Evolutionary conservation across 805 yeast genomes (phyloP), one percentile per base, ranked within the genome.

Genomic region (Candida michaelii): DNA sequence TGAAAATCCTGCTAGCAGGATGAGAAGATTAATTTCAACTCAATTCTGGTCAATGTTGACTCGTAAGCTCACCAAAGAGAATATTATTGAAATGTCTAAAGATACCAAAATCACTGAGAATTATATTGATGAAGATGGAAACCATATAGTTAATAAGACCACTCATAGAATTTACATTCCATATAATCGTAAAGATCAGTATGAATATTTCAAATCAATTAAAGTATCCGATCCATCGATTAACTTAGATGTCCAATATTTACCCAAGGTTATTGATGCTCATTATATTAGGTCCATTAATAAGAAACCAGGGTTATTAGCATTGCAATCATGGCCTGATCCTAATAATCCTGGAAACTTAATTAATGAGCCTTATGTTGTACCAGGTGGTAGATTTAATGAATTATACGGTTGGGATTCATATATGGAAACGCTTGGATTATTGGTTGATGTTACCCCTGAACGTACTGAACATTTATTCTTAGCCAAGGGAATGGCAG

Each of bases 341-440:
- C 80, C 84, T 6, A 55, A 66, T 3, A 77, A 80, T 43, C 76
- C 77, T 30, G 59, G 57, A 13, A 70, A 74, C 11, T 53, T 84
- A 36, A 69, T 76, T 30, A 88, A 89, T 15, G 81, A 76, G 55
- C 96, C 96, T 0, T 91, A 91, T 62, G 85, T 88, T 13, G 98
- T 91, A 17, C 99, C 99, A 1, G 99, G 99, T 13, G 98, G 99
- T 16, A 73, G 99, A 49, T 91, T 91, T 65, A 93, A 93, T 66
- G 99, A 91, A 65, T 76, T 89, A 45, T 91, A 93, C 57, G 99
- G 98, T 12, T 91, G 99, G 99, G 99, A 91, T 62, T 89, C 97
- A 2, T 91, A 93, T 58, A 86, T 93, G 84, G 89, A 84, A 58
- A 79, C 93, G 0, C 63, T 89, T 17, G 99, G 98, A 1, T 71